These are phyloP conservation scores for Penicillium maclennaniae DNA, from an alignment of 495 filamentous ascomycete species.

Conservation along the genomic window DNA sequence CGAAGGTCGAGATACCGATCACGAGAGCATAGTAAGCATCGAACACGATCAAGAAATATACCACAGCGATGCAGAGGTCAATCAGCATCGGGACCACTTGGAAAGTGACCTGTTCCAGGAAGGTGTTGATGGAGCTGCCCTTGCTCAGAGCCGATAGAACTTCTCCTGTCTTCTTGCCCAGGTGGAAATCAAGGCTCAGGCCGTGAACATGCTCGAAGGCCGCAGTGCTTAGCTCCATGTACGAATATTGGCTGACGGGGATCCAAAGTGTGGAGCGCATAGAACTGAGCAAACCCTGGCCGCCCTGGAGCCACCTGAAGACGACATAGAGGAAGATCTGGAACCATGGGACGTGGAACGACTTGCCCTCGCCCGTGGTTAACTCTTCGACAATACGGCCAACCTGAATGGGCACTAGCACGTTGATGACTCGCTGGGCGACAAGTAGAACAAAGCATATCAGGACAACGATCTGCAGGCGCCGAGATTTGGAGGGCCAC, in stretches of 20 bases:
- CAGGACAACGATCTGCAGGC: constrained; percentile 67
- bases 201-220: constrained; percentile 96
- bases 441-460: constrained; percentile 72
- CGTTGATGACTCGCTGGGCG: constrained; percentile 69
- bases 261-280: constrained; percentile 84
- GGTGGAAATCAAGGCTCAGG: constrained; percentile 92
- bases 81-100: constrained; percentile 92
- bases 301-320: constrained; percentile 82
- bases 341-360: constrained; percentile 57
- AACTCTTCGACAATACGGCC: constrained; percentile 69
- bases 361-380: constrained; percentile 43
- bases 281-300: constrained; percentile 80
- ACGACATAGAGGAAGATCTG: constrained; percentile 74
- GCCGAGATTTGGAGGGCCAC: constrained; percentile 71
- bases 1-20: constrained; percentile 87
- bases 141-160: constrained; percentile 93
- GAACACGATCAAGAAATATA: constrained; percentile 74
- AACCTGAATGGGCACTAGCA: constrained; percentile 73
- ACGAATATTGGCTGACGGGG: constrained; percentile 92
- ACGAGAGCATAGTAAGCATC: constrained; percentile 92
- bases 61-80: constrained; percentile 82
- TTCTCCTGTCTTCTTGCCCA: constrained; percentile 94
- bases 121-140: constrained; percentile 92
- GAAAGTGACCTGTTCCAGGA: constrained; percentile 93
- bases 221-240: constrained; percentile 87